Percentiles rank a stretch among this genome's conserved stretches.
These are phyloP conservation scores for Paraphaeosphaeria sporulosa DNA, from an alignment of 2,329 filamentous ascomycete genomes.

Conservation along the genomic window DNA sequence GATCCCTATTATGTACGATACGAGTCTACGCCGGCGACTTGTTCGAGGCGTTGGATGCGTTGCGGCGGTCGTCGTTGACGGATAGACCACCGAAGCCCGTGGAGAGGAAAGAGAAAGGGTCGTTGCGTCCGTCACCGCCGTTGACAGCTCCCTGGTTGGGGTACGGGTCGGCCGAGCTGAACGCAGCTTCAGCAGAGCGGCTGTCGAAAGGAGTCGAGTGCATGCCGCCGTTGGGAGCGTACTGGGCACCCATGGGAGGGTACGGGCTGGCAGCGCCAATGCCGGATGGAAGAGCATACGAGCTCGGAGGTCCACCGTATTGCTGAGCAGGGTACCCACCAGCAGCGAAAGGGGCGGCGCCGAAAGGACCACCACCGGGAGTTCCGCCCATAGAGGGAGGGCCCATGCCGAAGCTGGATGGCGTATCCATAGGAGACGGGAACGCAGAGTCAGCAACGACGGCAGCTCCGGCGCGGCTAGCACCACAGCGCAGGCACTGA, in stretches of 20 bases:
- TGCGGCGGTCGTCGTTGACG: conserved; percentile 67
- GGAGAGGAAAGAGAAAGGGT: conserved; percentile 82
- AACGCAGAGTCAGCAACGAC: conserved; percentile 95
- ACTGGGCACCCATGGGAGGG: conserved; percentile 78
- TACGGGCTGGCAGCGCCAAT: conserved; percentile 83
- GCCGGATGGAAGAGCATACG: conserved; percentile 87
- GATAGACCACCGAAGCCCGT: conserved; percentile 75
- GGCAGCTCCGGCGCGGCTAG: conserved; percentile 89
- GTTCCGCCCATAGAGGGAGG: conserved; percentile 85
- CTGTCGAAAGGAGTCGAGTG: conserved; percentile 92
- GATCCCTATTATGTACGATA: conserved; percentile 43
- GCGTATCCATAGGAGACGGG: conserved; percentile 86
- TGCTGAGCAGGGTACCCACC: conserved; percentile 72
- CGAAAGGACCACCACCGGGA: conserved; percentile 73
- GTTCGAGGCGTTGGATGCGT: conserved; percentile 49
- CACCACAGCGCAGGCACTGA: conserved; percentile 94
- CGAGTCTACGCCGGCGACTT: conserved; percentile 49
- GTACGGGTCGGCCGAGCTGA: conserved; percentile 86
- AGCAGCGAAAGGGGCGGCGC: conserved; percentile 72
- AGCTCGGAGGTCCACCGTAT: conserved; percentile 86
- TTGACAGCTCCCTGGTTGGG: conserved; percentile 76
- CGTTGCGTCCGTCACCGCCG: conserved; percentile 70
- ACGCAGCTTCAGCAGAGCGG: conserved; percentile 91
- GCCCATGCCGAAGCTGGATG: conserved; percentile 83
- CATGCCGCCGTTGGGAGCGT: conserved; percentile 76